A percentile compares a stretch with the other conserved stretches of the same genome.
phyloP scores from a whole-genome alignment of 352 stramenopile genomes.

The Globisporangium recalcitrans region DNA sequence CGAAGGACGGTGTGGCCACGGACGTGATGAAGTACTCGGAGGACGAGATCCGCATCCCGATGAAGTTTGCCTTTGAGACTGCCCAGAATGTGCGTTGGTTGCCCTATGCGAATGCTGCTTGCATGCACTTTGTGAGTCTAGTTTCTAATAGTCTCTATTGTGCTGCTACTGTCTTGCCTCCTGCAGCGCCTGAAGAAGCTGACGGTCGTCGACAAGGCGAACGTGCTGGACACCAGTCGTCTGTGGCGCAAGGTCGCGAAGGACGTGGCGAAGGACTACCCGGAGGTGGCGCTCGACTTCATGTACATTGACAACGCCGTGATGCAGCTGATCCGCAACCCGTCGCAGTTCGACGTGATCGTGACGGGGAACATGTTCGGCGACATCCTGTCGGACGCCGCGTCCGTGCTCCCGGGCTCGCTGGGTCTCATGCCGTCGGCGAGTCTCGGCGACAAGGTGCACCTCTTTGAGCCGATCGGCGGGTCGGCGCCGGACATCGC shows the following conservation, averaged over 20 bases:
- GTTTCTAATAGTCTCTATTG: neutral
- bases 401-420: conserved; percentile 96
- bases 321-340: conserved; percentile 98
- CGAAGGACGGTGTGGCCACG: conserved; percentile 57
- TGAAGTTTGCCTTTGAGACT: conserved; percentile 85
- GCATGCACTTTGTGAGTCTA: no score
- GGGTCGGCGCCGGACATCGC: conserved; percentile 98
- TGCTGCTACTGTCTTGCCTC: conserved; percentile 5
- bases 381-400: conserved; percentile 98
- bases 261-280: conserved; percentile 87
- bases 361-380: conserved; percentile 99
- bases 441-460: conserved; percentile 86
- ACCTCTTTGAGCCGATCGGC: conserved; percentile 98
- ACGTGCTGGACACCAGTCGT: conserved; percentile 96
- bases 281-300: conserved; percentile 93
- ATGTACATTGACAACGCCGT: conserved; percentile 99
- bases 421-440: conserved; percentile 98
- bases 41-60: conserved; percentile 83
- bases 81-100: conserved; percentile 57
- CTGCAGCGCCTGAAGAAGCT: conserved; percentile 91
- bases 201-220: conserved; percentile 99
- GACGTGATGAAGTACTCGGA: conserved; percentile 99
- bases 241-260: conserved; percentile 92
- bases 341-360: conserved; percentile 99
- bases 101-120: neutral